Evolutionary conservation across 2,329 filamentous ascomycete genomes (phyloP).

Genomic region (Penicillium sp.): DNA sequence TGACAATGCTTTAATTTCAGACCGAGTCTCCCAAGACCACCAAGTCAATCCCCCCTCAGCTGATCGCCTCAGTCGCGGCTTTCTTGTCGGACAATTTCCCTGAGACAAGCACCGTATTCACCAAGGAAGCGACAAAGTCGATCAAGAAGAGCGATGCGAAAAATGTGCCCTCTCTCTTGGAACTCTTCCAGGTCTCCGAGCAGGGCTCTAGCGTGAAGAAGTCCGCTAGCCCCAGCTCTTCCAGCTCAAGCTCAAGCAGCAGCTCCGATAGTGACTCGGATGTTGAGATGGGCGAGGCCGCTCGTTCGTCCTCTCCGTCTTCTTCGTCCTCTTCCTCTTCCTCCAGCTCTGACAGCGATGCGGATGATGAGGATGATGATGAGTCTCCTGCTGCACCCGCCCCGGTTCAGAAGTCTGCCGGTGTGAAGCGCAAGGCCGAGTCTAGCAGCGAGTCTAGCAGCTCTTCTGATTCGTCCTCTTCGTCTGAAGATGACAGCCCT

Average conservation of each 20-base stretch:
- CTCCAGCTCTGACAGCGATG: conserved; percentile 49
- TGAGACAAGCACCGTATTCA: conserved; percentile 60
- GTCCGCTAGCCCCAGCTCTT: conserved; percentile 18
- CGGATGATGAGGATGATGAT: conserved; percentile 53
- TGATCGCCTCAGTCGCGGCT: conserved; percentile 64
- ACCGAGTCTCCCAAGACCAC: conserved; percentile 20
- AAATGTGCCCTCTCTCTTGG: conserved; percentile 39
- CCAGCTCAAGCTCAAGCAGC: conserved; percentile 20
- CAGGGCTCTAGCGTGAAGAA: conserved; percentile 17
- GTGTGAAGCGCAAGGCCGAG: conserved; percentile 59
- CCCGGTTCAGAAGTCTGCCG: conserved; percentile 36
- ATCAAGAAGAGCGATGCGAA: conserved; percentile 23
- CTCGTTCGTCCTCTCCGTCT: conserved; percentile 30
- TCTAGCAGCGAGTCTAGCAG: conserved; percentile 45
- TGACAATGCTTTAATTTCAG: conserved; percentile 16
- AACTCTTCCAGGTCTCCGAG: conserved; percentile 20
- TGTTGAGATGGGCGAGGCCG: conserved; percentile 43
- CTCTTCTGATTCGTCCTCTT: conserved; percentile 43
- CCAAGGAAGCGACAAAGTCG: conserved; percentile 54
- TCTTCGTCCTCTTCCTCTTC: conserved; percentile 34
- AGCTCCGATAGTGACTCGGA: conserved; percentile 39
- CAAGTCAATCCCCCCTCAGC: conserved; percentile 50
- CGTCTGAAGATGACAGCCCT: conserved; percentile 49
- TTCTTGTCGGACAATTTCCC: conserved; percentile 68
- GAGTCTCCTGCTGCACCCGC: conserved; percentile 43